Evolutionary conservation across 1,284 basidiomycete species (phyloP).

Genomic region (Tranzscheliella williamsii): DNA sequence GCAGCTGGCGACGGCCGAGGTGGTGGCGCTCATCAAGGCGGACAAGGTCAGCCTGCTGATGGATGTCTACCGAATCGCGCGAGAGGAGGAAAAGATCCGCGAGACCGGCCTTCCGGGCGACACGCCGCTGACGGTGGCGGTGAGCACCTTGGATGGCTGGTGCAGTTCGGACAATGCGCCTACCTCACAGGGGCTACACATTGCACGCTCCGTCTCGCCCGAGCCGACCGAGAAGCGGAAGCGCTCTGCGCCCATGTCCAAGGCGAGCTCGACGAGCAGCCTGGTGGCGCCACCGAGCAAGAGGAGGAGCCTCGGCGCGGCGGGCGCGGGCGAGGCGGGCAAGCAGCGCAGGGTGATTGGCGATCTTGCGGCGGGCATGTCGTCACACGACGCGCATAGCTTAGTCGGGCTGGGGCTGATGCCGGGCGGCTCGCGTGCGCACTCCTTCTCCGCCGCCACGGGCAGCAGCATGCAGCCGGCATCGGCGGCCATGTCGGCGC

Average conservation of each 20-base stretch:
- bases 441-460: background rate
- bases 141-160: slow-evolving; percentile 53
- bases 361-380: background rate
- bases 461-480: background rate
- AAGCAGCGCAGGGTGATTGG: slow-evolving; percentile 2
- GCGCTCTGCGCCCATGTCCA: slow-evolving; percentile 5
- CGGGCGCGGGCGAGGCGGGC: background rate
- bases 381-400: background rate
- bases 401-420: background rate
- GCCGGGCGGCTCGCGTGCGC: background rate
- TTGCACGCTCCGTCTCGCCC: slow-evolving; percentile 19
- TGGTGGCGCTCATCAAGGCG: slow-evolving; percentile 63
- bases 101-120: slow-evolving; percentile 25
- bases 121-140: slow-evolving; percentile 43
- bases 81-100: slow-evolving; percentile 56
- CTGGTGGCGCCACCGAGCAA: slow-evolving; percentile 2
- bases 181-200: slow-evolving; percentile 14
- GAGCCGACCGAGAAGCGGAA: slow-evolving; percentile 11
- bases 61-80: slow-evolving; percentile 65
- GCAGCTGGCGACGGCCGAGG: slow-evolving; percentile 65
- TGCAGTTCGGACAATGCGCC: slow-evolving; percentile 6
- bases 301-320: slow-evolving; percentile 8
- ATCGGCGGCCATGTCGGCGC: background rate
- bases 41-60: slow-evolving; percentile 63
- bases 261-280: slow-evolving; percentile 5